Base-by-base conservation (phyloP, 2,329 filamentous ascomycete species). In the Exophiala oligosperma region DNA sequence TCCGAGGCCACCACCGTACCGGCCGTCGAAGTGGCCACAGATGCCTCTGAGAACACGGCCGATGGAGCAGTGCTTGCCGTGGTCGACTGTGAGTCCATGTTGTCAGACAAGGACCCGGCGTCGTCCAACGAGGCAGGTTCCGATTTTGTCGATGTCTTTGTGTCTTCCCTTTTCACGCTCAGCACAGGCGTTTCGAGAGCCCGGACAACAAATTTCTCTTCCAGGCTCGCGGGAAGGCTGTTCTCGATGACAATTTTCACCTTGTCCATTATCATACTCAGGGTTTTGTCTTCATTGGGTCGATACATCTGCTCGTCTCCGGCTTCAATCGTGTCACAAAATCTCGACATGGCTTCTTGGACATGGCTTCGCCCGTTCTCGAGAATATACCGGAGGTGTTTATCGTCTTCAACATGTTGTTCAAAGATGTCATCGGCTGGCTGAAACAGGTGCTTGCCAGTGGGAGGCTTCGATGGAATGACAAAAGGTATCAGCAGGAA, bases 261-360 rank as follows among this genome's bases (percentile, higher is more conserved):
- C 72, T 97, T 97, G 17, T 73, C 69, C 5, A 92, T 62, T 0
- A 97, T 69, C 55, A 87, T 80, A 1, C 73, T 69, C 5, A 88
- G 68, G 0, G 97, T 81, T 70, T 92, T 96, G 11, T 79, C 76
- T 67, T 89, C 82, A 66, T 81, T 94, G 24, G 96, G 76, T 11
- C 91, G 85, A 73, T 89, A 96, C 90, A 97, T 91, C 54, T 77
- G 84, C 72, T 97, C 92, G 60, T 90, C 90, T 12, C 89, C 90
- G 0, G 89, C 90, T 35, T 94, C 88, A 9, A 95, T 88, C 0
- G 82, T 88, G 67, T 97, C 92, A 73, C 92, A 96, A 4, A 94
- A 80, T 1, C 77, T 80, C 1, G 78, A 80, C 76, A 96, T 86
- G 37, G 91, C 82, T 9, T 79, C 73, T 68, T 90, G 85, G 0